phyloP scores from a whole-genome alignment of 148 eudicot species.

The Rheum nobile region DNA sequence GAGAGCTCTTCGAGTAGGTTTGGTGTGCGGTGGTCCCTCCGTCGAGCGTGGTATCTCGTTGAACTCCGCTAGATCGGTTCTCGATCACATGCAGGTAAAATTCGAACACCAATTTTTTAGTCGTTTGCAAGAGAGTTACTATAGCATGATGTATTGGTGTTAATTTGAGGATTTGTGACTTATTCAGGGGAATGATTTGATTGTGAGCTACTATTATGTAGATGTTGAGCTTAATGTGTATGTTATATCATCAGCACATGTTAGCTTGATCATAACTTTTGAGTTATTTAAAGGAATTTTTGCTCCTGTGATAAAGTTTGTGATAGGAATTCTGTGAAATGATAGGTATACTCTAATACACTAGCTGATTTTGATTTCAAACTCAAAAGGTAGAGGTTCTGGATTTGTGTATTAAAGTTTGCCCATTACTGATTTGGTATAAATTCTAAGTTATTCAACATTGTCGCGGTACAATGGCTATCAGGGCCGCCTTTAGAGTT shows the following conservation, averaged over 20 bases:
- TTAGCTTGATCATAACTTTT: conserved; percentile 10
- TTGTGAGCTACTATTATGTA: conserved; percentile 79
- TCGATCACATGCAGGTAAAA: conserved; percentile 81
- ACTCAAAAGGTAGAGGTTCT: conserved; percentile 50
- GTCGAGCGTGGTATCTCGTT: conserved; percentile 84
- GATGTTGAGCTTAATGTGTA: conserved; percentile 67
- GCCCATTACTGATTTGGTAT: not conserved
- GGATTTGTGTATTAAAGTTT: conserved; percentile 9
- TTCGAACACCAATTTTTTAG: not conserved
- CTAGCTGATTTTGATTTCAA: conserved; percentile 94
- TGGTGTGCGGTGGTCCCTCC: conserved; percentile 88
- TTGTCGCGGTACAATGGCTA: not conserved
- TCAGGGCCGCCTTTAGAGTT: too few species aligned
- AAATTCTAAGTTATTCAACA: not conserved
- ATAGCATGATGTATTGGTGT: not conserved
- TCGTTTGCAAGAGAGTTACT: not conserved
- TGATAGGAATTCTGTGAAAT: not conserved
- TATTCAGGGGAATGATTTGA: conserved; percentile 60
- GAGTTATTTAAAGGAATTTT: not conserved
- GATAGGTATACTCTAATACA: conserved; percentile 85
- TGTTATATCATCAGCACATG: conserved; percentile 87
- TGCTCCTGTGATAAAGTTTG: not conserved
- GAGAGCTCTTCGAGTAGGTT: conserved; percentile 51
- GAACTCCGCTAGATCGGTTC: conserved; percentile 81
- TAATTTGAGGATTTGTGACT: not conserved